Evolutionary conservation across 441 rosid genomes (phyloP).

Genomic region (Corymbia citriodora): DNA sequence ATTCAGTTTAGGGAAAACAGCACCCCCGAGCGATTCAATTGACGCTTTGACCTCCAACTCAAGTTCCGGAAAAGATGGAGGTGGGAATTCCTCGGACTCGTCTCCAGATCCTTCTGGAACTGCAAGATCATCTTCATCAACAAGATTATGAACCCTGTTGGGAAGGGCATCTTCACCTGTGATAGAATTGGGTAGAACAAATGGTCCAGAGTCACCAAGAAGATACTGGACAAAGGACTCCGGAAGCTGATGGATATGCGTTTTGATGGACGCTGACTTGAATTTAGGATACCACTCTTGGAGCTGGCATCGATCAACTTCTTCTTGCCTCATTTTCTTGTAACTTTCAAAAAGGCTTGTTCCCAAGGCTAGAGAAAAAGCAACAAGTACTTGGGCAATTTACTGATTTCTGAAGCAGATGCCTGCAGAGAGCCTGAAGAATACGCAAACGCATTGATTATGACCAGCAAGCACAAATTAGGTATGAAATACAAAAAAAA

Average conservation of each 20-base stretch:
- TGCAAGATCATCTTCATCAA: slow-evolving; percentile 60
- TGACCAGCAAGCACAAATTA: not conserved
- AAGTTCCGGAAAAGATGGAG: slow-evolving; percentile 56
- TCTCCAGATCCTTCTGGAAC: slow-evolving; percentile 63
- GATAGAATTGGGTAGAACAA: slow-evolving; percentile 62
- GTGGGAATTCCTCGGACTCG: slow-evolving; percentile 41
- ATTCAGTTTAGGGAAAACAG: slow-evolving; percentile 64
- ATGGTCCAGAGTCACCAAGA: slow-evolving; percentile 63
- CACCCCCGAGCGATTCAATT: slow-evolving; percentile 53
- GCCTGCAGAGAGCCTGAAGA: not conserved
- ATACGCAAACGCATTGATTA: not conserved
- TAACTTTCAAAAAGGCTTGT: not conserved
- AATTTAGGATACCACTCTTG: slow-evolving; percentile 85
- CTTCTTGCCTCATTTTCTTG: slow-evolving; percentile 53
- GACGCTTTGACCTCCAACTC: slow-evolving; percentile 57
- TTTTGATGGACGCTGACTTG: slow-evolving; percentile 51
- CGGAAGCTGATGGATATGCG: slow-evolving; percentile 59
- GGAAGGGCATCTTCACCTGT: slow-evolving; percentile 66
- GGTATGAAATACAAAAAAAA: not conserved
- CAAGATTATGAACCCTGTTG: slow-evolving; percentile 54
- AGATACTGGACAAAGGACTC: slow-evolving; percentile 66
- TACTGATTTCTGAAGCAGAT: not conserved
- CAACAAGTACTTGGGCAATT: not conserved
- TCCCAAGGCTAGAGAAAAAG: not conserved
- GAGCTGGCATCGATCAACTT: slow-evolving; percentile 68